phyloP scores from a whole-genome alignment of 1,139 yeast species.

The Hemisphaericaspora lyxosophila region DNA sequence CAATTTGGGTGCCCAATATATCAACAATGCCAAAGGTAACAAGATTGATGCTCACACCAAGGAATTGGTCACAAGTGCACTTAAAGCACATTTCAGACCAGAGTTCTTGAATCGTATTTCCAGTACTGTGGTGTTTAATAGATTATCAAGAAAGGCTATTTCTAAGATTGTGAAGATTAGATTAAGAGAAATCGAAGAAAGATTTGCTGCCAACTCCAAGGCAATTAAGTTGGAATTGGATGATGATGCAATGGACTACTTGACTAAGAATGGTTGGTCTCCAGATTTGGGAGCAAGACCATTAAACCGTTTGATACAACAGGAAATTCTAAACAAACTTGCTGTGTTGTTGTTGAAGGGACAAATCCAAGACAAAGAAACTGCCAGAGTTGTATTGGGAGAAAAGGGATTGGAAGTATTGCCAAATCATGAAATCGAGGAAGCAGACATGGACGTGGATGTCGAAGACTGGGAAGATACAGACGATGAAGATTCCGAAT shows the following conservation, averaged over 20 bases:
- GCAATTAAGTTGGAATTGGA: conserved; percentile 67
- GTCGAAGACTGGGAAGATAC: conserved; percentile 57
- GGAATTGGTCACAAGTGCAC: conserved; percentile 79
- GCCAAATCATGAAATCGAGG: conserved; percentile 80
- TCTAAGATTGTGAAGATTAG: conserved; percentile 88
- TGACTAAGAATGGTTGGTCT: conserved; percentile 84
- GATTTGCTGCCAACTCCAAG: conserved; percentile 84
- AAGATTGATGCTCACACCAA: conserved; percentile 66
- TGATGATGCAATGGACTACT: conserved; percentile 74
- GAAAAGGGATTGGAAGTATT: conserved; percentile 70
- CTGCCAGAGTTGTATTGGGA: conserved; percentile 63
- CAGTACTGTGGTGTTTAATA: conserved; percentile 87
- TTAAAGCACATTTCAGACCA: conserved; percentile 92
- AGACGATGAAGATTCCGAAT: conserved; percentile 55
- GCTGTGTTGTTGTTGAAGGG: conserved; percentile 88
- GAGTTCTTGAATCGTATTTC: conserved; percentile 96
- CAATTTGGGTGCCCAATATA: conserved; percentile 91
- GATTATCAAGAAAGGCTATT: conserved; percentile 87
- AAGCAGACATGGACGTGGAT: conserved; percentile 56
- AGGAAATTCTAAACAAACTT: conserved; percentile 78
- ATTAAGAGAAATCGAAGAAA: conserved; percentile 74
- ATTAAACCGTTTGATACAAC: conserved; percentile 87
- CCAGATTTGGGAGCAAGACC: conserved; percentile 97
- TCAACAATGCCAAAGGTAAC: conserved; percentile 65
- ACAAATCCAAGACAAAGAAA: conserved; percentile 84